Conservation (phyloP, 495 filamentous ascomycete species). For the Patellaria atrata region DNA sequence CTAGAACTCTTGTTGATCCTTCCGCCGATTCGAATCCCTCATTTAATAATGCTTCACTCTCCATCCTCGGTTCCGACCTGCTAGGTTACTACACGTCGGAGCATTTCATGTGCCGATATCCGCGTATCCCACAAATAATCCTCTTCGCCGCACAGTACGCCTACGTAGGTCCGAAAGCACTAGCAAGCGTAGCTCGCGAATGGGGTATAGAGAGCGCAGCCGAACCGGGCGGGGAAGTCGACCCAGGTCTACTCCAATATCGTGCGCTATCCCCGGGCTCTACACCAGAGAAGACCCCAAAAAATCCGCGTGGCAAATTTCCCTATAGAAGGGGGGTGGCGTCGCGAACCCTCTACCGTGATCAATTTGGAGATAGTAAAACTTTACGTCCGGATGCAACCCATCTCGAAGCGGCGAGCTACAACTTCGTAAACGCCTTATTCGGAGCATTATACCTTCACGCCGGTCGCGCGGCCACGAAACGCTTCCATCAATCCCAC, state of each 20-base stretch:
- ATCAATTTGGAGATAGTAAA: conserved; percentile 57
- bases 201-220: conserved; percentile 86
- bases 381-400: conserved; percentile 1
- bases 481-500: conserved; percentile 69
- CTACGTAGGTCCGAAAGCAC: conserved; percentile 57
- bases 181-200: conserved; percentile 54
- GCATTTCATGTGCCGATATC: conserved; percentile 71
- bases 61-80: conserved; percentile 66
- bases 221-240: conserved; percentile 75
- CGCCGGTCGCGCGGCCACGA: conserved; percentile 49
- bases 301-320: no score
- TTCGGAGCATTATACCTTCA: conserved; percentile 77
- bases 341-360: conserved; percentile 58
- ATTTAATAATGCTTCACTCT: conserved; percentile 73
- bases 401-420: conserved; percentile 30
- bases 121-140: conserved; percentile 72
- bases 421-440: conserved; percentile 63
- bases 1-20: conserved; percentile 68
- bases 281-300: no score
- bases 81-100: conserved; percentile 78
- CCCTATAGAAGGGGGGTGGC: no score
- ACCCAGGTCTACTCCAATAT: conserved; percentile 86
- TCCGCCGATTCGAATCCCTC: conserved; percentile 60
- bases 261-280: conserved; percentile 43
- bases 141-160: conserved; percentile 71